These are phyloP conservation scores for Leishmania braziliensis DNA, from an alignment of 208 protist species.

Conservation along the genomic window DNA sequence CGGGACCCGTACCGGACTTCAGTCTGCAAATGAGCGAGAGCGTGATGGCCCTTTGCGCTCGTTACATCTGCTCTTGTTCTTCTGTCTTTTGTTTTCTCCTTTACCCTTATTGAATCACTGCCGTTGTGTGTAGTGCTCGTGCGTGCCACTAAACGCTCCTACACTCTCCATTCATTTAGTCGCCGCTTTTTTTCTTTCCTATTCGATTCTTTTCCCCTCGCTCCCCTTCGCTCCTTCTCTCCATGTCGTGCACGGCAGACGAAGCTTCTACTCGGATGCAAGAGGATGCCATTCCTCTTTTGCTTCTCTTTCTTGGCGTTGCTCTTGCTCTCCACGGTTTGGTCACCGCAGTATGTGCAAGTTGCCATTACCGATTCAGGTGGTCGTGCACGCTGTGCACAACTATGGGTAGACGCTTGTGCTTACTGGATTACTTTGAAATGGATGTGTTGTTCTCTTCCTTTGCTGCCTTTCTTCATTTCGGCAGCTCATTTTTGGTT, in stretches of 20 bases:
- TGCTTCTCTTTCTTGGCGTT: neutral
- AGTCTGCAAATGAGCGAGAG: neutral
- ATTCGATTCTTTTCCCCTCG: neutral
- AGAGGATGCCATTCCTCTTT: neutral
- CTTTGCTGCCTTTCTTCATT: neutral
- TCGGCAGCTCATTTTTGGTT: neutral
- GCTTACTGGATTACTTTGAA: neutral
- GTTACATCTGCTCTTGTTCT: neutral
- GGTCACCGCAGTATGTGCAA: neutral
- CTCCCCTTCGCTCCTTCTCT: neutral
- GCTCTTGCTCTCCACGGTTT: neutral
- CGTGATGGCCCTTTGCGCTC: neutral
- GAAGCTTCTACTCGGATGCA: neutral
- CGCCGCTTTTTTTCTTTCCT: neutral
- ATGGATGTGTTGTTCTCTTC: neutral
- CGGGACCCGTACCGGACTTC: neutral
- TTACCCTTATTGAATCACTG: neutral
- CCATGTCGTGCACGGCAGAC: neutral
- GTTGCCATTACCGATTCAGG: neutral
- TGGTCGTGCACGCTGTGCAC: neutral
- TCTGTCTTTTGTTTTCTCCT: too few species aligned
- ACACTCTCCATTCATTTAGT: neutral
- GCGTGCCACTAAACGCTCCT: neutral
- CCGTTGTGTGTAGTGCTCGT: neutral
- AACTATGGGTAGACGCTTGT: too few species aligned